Percentiles rank a stretch among this genome's conserved stretches.
Evolutionary conservation across 495 filamentous ascomycete genomes (phyloP).

Genomic region (Aspergillus taichungensis): DNA sequence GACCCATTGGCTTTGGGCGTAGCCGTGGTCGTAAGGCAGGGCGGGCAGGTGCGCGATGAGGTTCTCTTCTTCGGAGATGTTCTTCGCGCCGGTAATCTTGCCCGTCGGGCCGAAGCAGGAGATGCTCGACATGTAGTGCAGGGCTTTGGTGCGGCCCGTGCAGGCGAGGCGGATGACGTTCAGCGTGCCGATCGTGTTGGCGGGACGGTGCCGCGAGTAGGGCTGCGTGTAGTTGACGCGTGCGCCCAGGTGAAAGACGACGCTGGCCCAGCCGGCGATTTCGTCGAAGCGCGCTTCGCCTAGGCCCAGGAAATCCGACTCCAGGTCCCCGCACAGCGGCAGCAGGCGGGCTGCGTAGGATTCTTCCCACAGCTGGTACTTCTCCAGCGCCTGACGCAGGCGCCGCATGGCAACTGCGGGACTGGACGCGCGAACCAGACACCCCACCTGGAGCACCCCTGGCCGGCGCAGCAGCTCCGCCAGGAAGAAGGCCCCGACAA

Average conservation of each 20-base stretch:
- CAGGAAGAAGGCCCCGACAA: background rate
- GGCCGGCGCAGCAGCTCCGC: background rate
- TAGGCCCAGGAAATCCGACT: background rate
- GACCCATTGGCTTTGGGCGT: constrained; percentile 4
- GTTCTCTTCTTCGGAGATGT: constrained; percentile 7
- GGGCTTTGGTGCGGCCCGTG: constrained; percentile 4
- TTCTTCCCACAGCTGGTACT: background rate
- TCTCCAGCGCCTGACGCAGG: background rate
- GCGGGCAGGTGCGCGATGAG: constrained; percentile 11
- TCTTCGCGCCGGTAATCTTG: constrained; percentile 2
- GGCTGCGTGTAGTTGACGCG: constrained; percentile 14
- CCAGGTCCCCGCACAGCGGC: background rate
- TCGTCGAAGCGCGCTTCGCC: constrained; percentile 2
- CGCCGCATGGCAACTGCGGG: background rate
- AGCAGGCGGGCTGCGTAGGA: background rate
- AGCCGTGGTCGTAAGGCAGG: constrained; percentile 1
- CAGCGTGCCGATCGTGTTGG: constrained; percentile 12
- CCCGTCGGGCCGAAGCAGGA: constrained; percentile 13
- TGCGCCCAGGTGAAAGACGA: constrained; percentile 13
- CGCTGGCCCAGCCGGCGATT: constrained; percentile 14
- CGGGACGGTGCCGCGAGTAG: constrained; percentile 10
- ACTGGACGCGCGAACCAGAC: background rate
- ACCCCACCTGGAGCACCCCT: background rate
- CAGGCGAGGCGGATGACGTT: constrained; percentile 6
- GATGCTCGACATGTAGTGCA: constrained; percentile 13